These are phyloP conservation scores for Suillus paluster DNA, from an alignment of 768 basidiomycete genomes.

Conservation along the genomic window DNA sequence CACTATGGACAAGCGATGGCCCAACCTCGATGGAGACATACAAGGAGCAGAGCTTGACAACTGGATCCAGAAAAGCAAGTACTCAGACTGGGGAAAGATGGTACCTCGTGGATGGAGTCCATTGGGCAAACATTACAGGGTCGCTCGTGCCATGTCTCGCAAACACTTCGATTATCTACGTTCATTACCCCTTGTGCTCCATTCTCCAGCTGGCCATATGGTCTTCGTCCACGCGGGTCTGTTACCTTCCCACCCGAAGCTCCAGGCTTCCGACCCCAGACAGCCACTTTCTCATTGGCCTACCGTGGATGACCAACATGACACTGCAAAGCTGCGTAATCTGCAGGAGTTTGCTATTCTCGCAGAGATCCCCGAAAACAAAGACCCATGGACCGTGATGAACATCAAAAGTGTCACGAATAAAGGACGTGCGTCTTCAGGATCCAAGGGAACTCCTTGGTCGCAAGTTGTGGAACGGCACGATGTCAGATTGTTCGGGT, in stretches of 20 bases:
- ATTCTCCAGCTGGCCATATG: slow-evolving; percentile 75
- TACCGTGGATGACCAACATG: slow-evolving; percentile 29
- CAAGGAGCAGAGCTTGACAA: slow-evolving; percentile 23
- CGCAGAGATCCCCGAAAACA: slow-evolving; percentile 73
- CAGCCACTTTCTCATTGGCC: slow-evolving; percentile 79
- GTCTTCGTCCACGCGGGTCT: slow-evolving; percentile 87
- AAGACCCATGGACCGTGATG: slow-evolving; percentile 71
- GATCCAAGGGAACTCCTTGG: slow-evolving; percentile 70
- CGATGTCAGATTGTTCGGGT: slow-evolving; percentile 64
- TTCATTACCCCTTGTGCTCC: slow-evolving; percentile 70
- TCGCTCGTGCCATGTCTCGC: slow-evolving; percentile 68
- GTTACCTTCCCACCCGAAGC: slow-evolving; percentile 69
- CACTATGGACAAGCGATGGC: slow-evolving; percentile 50
- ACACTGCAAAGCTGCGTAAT: slow-evolving; percentile 43
- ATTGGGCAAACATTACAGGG: slow-evolving; percentile 74
- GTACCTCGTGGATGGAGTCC: slow-evolving; percentile 76
- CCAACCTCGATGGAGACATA: slow-evolving; percentile 36
- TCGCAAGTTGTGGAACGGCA: slow-evolving; percentile 70
- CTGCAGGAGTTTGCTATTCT: slow-evolving; percentile 75
- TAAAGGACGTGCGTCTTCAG: slow-evolving; percentile 36
- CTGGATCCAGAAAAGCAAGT: slow-evolving; percentile 42
- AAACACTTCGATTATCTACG: slow-evolving; percentile 73
- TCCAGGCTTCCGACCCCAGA: slow-evolving; percentile 48
- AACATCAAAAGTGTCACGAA: slow-evolving; percentile 46
- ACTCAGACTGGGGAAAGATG: slow-evolving; percentile 48